These are phyloP conservation scores for Spencermartinsiella ligniputridi DNA, from an alignment of 1,139 yeast species.

Conservation along the genomic window DNA sequence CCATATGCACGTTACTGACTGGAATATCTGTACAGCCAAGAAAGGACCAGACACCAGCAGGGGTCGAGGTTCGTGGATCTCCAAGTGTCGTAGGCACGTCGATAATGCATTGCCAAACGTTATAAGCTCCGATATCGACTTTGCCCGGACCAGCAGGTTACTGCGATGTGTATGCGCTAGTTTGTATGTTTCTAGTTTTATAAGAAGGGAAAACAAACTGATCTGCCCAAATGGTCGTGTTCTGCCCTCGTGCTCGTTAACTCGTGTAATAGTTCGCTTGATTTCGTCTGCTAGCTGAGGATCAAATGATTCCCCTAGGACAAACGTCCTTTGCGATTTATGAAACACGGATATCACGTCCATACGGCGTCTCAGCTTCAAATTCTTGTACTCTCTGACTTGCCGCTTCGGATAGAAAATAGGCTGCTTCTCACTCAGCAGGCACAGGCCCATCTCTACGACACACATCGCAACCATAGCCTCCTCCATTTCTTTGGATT, in stretches of 20 bases:
- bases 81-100: neutral
- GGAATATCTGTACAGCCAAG: slow-evolving; percentile 2
- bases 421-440: slow-evolving; percentile 1
- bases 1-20: slow-evolving; percentile 5
- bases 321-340: slow-evolving; percentile 2
- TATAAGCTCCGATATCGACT: neutral
- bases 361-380: slow-evolving; percentile 1
- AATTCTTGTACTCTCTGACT: neutral
- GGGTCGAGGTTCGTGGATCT: slow-evolving; percentile 1
- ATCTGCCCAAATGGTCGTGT: slow-evolving; percentile 5
- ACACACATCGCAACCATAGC: neutral
- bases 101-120: neutral
- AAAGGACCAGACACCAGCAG: slow-evolving; percentile 2
- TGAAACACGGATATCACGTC: neutral
- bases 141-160: neutral
- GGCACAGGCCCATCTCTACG: slow-evolving; percentile 3
- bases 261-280: neutral
- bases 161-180: neutral
- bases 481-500: neutral
- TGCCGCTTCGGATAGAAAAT: slow-evolving; percentile 1
- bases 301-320: neutral
- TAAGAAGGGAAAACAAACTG: neutral
- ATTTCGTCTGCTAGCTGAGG: neutral
- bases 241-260: slow-evolving; percentile 1
- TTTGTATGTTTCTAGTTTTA: slow-evolving; percentile 2